phyloP scores from a whole-genome alignment of 1,139 yeast species.

The Hyphopichia wangnamkhiaoensis region DNA sequence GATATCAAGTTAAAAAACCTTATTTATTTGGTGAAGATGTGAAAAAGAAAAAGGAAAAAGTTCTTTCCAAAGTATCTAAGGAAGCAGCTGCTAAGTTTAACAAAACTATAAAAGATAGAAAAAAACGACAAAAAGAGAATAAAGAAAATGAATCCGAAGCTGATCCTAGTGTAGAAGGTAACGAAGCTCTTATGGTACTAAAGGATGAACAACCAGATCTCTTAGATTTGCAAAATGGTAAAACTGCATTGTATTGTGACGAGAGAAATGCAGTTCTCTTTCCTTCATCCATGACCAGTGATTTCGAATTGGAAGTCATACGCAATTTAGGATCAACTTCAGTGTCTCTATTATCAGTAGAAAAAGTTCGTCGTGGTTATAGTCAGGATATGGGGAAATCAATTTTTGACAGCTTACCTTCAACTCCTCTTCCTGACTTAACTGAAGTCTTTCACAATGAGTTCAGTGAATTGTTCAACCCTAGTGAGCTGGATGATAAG shows the following conservation, averaged over 20 bases:
- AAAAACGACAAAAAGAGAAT: slow-evolving; percentile 1
- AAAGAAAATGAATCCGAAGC: slow-evolving; percentile 3
- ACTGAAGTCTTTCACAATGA: slow-evolving; percentile 36
- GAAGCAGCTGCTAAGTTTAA: slow-evolving; percentile 26
- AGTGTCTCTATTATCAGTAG: slow-evolving; percentile 35
- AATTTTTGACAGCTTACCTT: slow-evolving; percentile 29
- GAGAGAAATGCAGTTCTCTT: slow-evolving; percentile 38
- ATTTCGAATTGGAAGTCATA: slow-evolving; percentile 40
- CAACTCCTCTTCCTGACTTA: slow-evolving; percentile 29
- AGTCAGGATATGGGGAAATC: slow-evolving; percentile 29
- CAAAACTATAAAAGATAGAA: slow-evolving; percentile 11
- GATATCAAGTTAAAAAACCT: slow-evolving; percentile 42
- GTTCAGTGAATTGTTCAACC: slow-evolving; percentile 20
- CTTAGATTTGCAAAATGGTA: slow-evolving; percentile 29
- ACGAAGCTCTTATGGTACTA: slow-evolving; percentile 10
- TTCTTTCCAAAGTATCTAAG: slow-evolving; percentile 10
- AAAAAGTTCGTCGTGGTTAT: slow-evolving; percentile 41
- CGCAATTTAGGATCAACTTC: slow-evolving; percentile 37
- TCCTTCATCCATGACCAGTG: slow-evolving; percentile 34
- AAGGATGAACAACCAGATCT: slow-evolving; percentile 30
- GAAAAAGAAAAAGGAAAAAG: slow-evolving; percentile 10
- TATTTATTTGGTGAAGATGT: slow-evolving; percentile 21
- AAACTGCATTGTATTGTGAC: slow-evolving; percentile 34
- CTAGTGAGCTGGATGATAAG: slow-evolving; percentile 11
- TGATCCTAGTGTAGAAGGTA: no score